Evolutionary conservation across 2,329 filamentous ascomycete genomes (phyloP).

Genomic region (Atkinsonella texensis): DNA sequence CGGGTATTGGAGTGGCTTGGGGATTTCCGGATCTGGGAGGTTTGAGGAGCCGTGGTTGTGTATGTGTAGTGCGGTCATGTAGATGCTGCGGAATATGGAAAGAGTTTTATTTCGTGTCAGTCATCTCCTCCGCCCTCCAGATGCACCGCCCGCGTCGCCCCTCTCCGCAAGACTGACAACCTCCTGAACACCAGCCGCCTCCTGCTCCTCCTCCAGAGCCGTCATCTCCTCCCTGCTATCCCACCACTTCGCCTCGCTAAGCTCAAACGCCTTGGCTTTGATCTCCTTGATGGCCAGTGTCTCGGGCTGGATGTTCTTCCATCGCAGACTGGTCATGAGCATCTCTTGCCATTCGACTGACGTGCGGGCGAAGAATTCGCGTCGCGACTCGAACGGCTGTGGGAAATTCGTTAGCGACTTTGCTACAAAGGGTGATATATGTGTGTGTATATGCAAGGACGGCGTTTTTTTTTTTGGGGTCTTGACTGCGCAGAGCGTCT

Average conservation of each 20-base stretch:
- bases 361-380: slow-evolving; percentile 86
- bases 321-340: slow-evolving; percentile 62
- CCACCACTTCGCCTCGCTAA: slow-evolving; percentile 98
- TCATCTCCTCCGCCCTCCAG: slow-evolving; percentile 21
- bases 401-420: slow-evolving; percentile 13
- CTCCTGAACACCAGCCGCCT: slow-evolving; percentile 88
- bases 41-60: too few species aligned
- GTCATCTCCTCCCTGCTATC: slow-evolving; percentile 91
- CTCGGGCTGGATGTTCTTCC: slow-evolving; percentile 54
- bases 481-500: too few species aligned
- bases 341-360: slow-evolving; percentile 85
- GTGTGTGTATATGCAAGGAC: background rate
- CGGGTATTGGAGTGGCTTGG: too few species aligned
- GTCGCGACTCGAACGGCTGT: slow-evolving; percentile 77
- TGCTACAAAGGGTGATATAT: background rate
- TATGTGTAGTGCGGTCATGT: background rate
- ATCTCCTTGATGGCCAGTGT: slow-evolving; percentile 77
- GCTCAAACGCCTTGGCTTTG: slow-evolving; percentile 77
- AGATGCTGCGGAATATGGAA: too few species aligned
- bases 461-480: background rate
- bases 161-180: slow-evolving; percentile 78
- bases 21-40: slow-evolving; percentile 10
- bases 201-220: slow-evolving; percentile 87
- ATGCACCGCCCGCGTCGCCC: slow-evolving; percentile 35
- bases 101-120: too few species aligned